Conservation (phyloP, 2,329 filamentous ascomycete species). For the Botrytis medusae region DNA sequence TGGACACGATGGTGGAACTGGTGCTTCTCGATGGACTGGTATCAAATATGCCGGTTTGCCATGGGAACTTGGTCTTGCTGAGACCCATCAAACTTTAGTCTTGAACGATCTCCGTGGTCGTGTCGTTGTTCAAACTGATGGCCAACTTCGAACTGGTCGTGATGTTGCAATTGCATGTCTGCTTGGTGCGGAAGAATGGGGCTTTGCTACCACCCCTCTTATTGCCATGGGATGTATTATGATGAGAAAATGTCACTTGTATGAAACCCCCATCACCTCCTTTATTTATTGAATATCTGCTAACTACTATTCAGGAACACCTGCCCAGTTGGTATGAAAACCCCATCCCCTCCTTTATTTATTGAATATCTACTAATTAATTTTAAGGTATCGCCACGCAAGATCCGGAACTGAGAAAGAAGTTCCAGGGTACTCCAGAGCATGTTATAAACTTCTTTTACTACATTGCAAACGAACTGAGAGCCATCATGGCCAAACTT, state of each 20-base stretch:
- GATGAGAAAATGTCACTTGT: slow-evolving; percentile 69
- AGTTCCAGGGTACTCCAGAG: slow-evolving; percentile 90
- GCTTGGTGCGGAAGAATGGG: slow-evolving; percentile 97
- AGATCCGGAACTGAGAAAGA: slow-evolving; percentile 89
- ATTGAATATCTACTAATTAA: background rate
- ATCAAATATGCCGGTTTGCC: slow-evolving; percentile 98
- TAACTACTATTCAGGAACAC: slow-evolving; percentile 54
- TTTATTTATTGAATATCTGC: background rate
- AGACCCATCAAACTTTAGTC: slow-evolving; percentile 95
- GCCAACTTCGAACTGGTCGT: slow-evolving; percentile 86
- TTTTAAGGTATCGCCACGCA: slow-evolving; percentile 73
- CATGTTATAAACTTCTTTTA: slow-evolving; percentile 97
- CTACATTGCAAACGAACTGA: slow-evolving; percentile 92
- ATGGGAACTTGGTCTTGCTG: slow-evolving; percentile 94
- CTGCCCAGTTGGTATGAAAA: slow-evolving; percentile 73
- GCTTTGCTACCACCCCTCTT: slow-evolving; percentile 89
- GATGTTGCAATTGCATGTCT: slow-evolving; percentile 94
- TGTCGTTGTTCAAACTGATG: slow-evolving; percentile 94
- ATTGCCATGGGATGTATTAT: slow-evolving; percentile 97
- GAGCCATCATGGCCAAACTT: slow-evolving; percentile 94
- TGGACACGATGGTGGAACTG: slow-evolving; percentile 94
- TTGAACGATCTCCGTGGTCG: slow-evolving; percentile 93
- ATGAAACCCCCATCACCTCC: slow-evolving; percentile 41
- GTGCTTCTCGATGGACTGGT: slow-evolving; percentile 95
- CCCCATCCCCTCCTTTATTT: no score